These are phyloP conservation scores for Monosporascus sp. DNA, from an alignment of 2,329 filamentous ascomycete species.

Conservation along the genomic window DNA sequence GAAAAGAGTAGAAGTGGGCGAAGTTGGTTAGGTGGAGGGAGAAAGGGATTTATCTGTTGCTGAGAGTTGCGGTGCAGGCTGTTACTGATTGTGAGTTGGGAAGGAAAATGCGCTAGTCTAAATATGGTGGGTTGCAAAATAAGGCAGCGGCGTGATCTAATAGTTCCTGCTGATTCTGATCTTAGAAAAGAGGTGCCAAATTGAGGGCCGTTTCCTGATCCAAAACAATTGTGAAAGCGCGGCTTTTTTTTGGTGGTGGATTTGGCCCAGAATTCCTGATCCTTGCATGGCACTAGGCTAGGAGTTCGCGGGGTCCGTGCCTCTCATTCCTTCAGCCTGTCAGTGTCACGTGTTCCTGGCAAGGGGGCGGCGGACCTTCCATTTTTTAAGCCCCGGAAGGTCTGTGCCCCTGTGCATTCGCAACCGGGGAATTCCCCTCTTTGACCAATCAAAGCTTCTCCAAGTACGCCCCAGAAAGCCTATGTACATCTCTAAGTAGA, in stretches of 20 bases:
- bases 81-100: constrained; percentile 25
- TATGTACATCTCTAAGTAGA: too few relatives aligned
- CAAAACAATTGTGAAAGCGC: background rate
- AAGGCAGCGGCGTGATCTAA: background rate
- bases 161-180: background rate
- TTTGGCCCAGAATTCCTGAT: background rate
- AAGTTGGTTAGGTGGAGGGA: constrained; percentile 11
- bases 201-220: background rate
- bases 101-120: constrained; percentile 13
- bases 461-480: background rate
- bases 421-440: too few relatives aligned
- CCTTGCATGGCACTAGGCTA: background rate
- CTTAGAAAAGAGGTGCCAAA: background rate
- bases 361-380: background rate
- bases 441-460: background rate
- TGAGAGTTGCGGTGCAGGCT: constrained; percentile 20
- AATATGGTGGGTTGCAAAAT: background rate
- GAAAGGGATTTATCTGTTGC: constrained; percentile 13
- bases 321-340: background rate
- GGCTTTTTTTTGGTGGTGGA: background rate
- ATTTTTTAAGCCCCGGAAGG: background rate
- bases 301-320: background rate
- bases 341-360: background rate
- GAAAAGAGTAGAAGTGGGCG: constrained; percentile 14
- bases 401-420: background rate